Percentiles rank a stretch among this genome's conserved stretches.
Conservation (phyloP, 805 yeast species). For the Cyberlindnera suaveolens region DNA sequence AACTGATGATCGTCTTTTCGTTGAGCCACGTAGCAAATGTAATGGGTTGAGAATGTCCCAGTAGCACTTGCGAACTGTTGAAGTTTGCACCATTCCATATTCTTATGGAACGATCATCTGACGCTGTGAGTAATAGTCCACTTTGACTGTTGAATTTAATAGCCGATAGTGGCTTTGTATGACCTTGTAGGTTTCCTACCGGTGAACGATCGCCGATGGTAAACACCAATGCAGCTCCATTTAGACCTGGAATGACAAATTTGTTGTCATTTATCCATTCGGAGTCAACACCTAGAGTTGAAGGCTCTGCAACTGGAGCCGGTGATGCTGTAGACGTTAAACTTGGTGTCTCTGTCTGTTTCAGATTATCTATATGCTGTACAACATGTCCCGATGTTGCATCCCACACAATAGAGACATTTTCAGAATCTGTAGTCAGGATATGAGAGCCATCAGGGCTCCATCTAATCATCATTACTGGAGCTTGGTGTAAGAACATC, state of each 20-base stretch:
- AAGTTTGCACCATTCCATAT: conserved; percentile 68
- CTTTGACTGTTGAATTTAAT: conserved; percentile 46
- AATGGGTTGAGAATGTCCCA: conserved; percentile 55
- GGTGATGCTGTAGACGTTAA: conserved; percentile 23
- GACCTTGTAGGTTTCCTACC: conserved; percentile 55
- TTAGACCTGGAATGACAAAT: conserved; percentile 64
- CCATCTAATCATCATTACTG: conserved; percentile 59
- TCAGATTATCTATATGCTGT: conserved; percentile 35
- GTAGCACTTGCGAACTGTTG: conserved; percentile 41
- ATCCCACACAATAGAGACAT: conserved; percentile 61
- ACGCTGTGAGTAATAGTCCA: conserved; percentile 61
- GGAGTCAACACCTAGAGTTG: conserved; percentile 44
- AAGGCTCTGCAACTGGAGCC: conserved; percentile 1
- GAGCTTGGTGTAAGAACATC: conserved; percentile 44
- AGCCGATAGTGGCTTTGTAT: conserved; percentile 47
- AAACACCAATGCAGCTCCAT: conserved; percentile 49
- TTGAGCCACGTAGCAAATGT: conserved; percentile 52
- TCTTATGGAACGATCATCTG: conserved; percentile 70
- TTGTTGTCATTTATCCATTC: conserved; percentile 69
- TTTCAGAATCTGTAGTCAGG: conserved; percentile 53
- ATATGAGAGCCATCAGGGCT: conserved; percentile 46
- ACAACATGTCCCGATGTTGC: conserved; percentile 43
- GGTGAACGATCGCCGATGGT: conserved; percentile 42
- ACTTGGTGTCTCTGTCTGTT: neutral
- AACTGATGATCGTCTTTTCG: conserved; percentile 36